These are phyloP conservation scores for Skeletonema potamos DNA, from an alignment of 108 stramenopile genomes.

Conservation along the genomic window DNA sequence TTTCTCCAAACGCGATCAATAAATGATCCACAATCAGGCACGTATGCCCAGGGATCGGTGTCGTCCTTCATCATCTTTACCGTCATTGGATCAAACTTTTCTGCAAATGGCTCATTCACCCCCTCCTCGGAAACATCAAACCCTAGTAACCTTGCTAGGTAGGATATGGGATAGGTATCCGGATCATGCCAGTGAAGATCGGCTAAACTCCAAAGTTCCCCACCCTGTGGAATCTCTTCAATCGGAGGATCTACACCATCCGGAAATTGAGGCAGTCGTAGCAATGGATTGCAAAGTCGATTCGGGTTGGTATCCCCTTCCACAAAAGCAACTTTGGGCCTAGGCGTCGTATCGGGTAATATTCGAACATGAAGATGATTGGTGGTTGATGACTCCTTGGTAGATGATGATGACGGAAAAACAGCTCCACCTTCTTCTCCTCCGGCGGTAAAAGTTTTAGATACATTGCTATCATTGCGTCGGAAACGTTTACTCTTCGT, in stretches of 20 bases:
- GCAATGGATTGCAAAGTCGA: constrained; percentile 57
- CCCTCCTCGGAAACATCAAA: constrained; percentile 51
- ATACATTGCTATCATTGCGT: not conserved
- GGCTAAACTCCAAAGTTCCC: constrained; percentile 54
- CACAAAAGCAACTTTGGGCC: constrained; percentile 11
- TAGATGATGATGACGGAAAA: not conserved
- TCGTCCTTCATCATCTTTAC: not conserved
- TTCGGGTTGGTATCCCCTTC: constrained; percentile 48
- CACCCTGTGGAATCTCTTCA: constrained; percentile 48
- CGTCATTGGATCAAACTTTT: constrained; percentile 23
- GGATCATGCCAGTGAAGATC: constrained; percentile 54
- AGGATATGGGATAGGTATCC: constrained; percentile 79
- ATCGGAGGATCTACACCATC: constrained; percentile 43
- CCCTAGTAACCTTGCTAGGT: constrained; percentile 66
- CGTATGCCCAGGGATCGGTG: constrained; percentile 4
- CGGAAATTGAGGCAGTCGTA: constrained; percentile 39
- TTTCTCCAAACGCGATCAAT: constrained; percentile 15
- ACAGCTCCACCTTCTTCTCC: not conserved
- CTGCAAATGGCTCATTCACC: constrained; percentile 5
- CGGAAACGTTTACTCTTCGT: constrained; percentile 2
- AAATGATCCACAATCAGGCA: constrained; percentile 22
- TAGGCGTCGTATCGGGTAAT: constrained; percentile 14
- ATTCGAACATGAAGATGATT: constrained; percentile 3
- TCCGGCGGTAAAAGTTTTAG: not conserved
- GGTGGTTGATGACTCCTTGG: constrained; percentile 3